phyloP scores from a whole-genome alignment of 345 rosid species.

The Xanthoceras sorbifolium region DNA sequence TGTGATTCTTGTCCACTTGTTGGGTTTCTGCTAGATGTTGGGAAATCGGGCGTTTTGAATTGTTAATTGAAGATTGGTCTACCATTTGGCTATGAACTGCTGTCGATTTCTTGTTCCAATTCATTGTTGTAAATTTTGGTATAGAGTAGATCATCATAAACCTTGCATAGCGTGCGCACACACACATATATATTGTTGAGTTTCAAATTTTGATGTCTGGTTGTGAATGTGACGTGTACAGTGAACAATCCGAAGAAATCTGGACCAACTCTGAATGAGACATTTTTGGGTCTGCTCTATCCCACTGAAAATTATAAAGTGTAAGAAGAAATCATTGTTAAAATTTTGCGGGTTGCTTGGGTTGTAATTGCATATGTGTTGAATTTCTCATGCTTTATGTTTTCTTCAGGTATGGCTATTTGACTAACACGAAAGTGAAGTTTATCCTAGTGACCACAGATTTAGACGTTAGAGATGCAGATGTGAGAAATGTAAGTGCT shows the following conservation, averaged over 20 bases:
- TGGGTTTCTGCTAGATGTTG: not conserved
- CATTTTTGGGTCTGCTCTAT: slow-evolving; percentile 90
- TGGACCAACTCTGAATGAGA: slow-evolving; percentile 77
- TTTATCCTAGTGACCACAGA: slow-evolving; percentile 88
- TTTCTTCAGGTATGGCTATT: slow-evolving; percentile 72
- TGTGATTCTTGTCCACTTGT: not conserved
- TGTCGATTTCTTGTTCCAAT: not conserved
- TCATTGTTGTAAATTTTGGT: not conserved
- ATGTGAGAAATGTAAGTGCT: slow-evolving; percentile 82
- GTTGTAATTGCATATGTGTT: not conserved
- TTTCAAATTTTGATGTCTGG: slow-evolving; percentile 14
- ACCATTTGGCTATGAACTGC: too few relatives aligned
- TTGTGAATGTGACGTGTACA: slow-evolving; percentile 29
- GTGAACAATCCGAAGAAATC: slow-evolving; percentile 95
- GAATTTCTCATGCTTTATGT: not conserved
- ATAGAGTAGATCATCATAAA: not conserved
- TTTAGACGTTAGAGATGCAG: slow-evolving; percentile 85
- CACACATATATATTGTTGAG: not conserved
- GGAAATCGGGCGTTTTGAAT: not conserved
- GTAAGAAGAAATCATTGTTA: slow-evolving; percentile 41
- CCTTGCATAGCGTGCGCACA: not conserved
- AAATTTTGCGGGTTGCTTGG: not conserved
- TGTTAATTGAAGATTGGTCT: not conserved
- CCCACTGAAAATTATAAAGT: slow-evolving; percentile 94
- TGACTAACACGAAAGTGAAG: slow-evolving; percentile 96